phyloP scores from a whole-genome alignment of 208 protist species.

The Leishmania major region DNA sequence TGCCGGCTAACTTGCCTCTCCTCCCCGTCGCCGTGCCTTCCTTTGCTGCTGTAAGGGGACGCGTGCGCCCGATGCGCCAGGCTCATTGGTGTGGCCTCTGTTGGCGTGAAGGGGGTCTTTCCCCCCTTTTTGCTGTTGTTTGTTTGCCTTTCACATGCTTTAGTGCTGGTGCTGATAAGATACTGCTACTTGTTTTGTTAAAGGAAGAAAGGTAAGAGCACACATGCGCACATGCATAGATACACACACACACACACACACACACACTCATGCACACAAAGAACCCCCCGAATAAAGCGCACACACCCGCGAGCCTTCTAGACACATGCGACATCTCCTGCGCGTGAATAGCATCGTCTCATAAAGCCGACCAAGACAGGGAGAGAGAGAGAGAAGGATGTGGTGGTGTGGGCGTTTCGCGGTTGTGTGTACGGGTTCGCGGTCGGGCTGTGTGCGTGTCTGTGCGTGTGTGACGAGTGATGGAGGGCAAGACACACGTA shows the following conservation, averaged over 20 bases:
- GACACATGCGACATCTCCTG: background rate
- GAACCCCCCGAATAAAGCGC: background rate
- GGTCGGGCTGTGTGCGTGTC: background rate
- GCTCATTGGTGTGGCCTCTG: background rate
- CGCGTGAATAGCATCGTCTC: background rate
- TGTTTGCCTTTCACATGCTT: background rate
- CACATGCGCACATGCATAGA: background rate
- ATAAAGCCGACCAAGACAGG: background rate
- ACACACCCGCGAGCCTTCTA: background rate
- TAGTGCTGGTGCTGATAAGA: background rate
- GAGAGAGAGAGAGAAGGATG: background rate
- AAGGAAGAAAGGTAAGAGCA: background rate
- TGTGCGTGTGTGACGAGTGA: background rate
- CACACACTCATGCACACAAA: background rate
- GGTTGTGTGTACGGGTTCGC: background rate
- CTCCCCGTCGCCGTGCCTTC: background rate
- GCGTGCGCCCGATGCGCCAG: background rate
- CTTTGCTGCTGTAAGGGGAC: background rate
- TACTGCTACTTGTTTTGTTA: conserved; percentile 9
- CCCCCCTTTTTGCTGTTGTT: background rate
- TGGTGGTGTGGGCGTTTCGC: background rate
- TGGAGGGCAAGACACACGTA: background rate
- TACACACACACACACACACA: background rate
- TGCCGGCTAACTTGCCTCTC: background rate
- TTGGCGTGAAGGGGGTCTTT: background rate